These are phyloP conservation scores for Lactarius pseudohatsudake DNA, from an alignment of 768 basidiomycete genomes.

Conservation along the genomic window DNA sequence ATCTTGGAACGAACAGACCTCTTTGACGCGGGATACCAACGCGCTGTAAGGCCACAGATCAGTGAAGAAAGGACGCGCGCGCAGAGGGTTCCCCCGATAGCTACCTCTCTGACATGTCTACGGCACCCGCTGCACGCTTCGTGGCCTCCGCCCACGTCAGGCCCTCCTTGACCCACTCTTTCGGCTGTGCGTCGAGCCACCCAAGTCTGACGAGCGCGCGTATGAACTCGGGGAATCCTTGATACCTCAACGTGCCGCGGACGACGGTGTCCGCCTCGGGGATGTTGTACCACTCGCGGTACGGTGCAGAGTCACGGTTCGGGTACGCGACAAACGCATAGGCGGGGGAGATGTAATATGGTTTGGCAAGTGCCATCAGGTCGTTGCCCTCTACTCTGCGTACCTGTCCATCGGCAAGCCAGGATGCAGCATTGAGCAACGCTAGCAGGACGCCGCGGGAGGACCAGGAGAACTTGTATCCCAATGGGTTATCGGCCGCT, in stretches of 20 bases:
- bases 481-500: slow-evolving; percentile 90
- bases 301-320: slow-evolving; percentile 90
- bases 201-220: slow-evolving; percentile 82
- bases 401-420: slow-evolving; percentile 63
- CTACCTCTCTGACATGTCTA: slow-evolving; percentile 70
- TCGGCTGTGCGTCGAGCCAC: slow-evolving; percentile 73
- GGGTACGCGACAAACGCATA: slow-evolving; percentile 97
- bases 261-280: slow-evolving; percentile 92
- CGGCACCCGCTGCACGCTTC: slow-evolving; percentile 68
- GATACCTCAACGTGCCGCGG: slow-evolving; percentile 91
- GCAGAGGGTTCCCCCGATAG: not conserved
- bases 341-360: slow-evolving; percentile 93
- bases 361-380: slow-evolving; percentile 87
- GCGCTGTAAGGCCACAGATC: slow-evolving; percentile 44
- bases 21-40: slow-evolving; percentile 70
- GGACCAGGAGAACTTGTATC: slow-evolving; percentile 99
- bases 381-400: slow-evolving; percentile 72
- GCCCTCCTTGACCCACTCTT: slow-evolving; percentile 74
- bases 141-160: slow-evolving; percentile 85
- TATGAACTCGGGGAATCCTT: slow-evolving; percentile 96
- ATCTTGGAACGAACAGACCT: slow-evolving; percentile 70
- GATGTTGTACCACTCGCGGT: slow-evolving; percentile 89
- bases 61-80: not conserved
- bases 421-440: slow-evolving; percentile 86
- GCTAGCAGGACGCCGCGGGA: slow-evolving; percentile 95